Percentiles rank a stretch among this genome's conserved stretches.
Evolutionary conservation across 2,329 filamentous ascomycete species (phyloP).

Genomic region (Fusarium graminum): DNA sequence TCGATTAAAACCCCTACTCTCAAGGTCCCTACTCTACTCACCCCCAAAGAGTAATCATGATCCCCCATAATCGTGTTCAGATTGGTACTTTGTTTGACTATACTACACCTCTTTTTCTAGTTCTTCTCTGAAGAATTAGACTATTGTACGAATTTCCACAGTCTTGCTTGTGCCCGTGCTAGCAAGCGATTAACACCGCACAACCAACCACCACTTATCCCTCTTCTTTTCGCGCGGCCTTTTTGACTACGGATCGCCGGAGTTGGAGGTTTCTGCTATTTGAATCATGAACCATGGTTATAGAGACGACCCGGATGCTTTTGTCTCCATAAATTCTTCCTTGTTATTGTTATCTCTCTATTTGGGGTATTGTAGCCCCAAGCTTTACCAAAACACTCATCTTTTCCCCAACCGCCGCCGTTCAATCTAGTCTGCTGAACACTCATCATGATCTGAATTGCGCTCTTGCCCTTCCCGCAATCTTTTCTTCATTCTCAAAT

Average conservation of each 20-base stretch:
- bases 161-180: constrained; percentile 11
- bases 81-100: constrained; percentile 41
- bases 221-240: constrained; percentile 19
- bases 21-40: constrained; percentile 1
- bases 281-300: constrained; percentile 43
- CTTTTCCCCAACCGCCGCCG: constrained; percentile 1
- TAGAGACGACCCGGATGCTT: constrained; percentile 46
- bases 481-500: constrained; percentile 8
- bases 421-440: constrained; percentile 1
- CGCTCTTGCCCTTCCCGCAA: neutral
- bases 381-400: constrained; percentile 5
- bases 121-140: constrained; percentile 28
- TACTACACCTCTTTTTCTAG: constrained; percentile 30
- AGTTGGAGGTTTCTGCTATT: constrained; percentile 44
- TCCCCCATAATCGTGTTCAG: constrained; percentile 25
- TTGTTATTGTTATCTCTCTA: constrained; percentile 13
- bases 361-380: constrained; percentile 13
- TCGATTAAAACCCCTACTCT: constrained; percentile 50
- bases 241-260: constrained; percentile 41
- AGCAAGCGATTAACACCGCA: constrained; percentile 4
- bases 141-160: constrained; percentile 33
- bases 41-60: constrained; percentile 24
- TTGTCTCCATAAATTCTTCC: constrained; percentile 18
- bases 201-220: constrained; percentile 4
- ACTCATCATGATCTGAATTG: constrained; percentile 17